Evolutionary conservation across 495 filamentous ascomycete genomes (phyloP), one percentile per base, ranked within the genome.

Genomic region (Astrothelium macrocarpum): DNA sequence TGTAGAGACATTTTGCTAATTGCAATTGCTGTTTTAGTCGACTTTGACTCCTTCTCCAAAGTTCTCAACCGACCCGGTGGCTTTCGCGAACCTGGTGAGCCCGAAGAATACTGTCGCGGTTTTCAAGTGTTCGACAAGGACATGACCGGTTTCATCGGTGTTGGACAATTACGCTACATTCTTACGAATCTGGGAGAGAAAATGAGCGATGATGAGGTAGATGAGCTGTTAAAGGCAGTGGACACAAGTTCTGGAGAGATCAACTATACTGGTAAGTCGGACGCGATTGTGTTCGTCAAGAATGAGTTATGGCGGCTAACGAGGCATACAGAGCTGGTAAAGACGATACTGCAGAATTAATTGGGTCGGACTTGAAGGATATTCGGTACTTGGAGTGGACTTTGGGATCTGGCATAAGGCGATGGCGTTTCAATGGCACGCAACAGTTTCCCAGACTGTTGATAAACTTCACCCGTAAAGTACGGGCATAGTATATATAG

Each of bases 81-180:
- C 61, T 98, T 97, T 86, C 91, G 94, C 69, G 93, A 97, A 60
- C 95, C 95, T 7, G 92, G 91, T 68, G 92, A 97, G 75, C 93
- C 93, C 11, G 92, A 97, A 68, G 93, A 97, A 77, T 98, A 97
- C 75, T 95, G 91, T 76, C 87, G 91, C 53, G 94, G 93, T 58
- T 98, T 98, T 78, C 94, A 97, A 78, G 94, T 97, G 64, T 98
- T 98, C 71, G 94, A 98, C 78, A 98, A 98, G 80, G 94, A 98
- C 76, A 87, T 93, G 85, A 95, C 91, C 59, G 94, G 94, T 23
- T 96, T 90, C 77, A 96, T 98, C 77, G 94, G 93, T 26, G 90
- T 96, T 65, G 94, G 94, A 36, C 94, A 98, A 76, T 80, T 97
- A 71, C 85, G 92, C 75, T 98, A 98, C 76, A 87, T 98, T 72